These are phyloP conservation scores for Blumeria hordei DNA, from an alignment of 2,329 filamentous ascomycete genomes.

Conservation along the genomic window DNA sequence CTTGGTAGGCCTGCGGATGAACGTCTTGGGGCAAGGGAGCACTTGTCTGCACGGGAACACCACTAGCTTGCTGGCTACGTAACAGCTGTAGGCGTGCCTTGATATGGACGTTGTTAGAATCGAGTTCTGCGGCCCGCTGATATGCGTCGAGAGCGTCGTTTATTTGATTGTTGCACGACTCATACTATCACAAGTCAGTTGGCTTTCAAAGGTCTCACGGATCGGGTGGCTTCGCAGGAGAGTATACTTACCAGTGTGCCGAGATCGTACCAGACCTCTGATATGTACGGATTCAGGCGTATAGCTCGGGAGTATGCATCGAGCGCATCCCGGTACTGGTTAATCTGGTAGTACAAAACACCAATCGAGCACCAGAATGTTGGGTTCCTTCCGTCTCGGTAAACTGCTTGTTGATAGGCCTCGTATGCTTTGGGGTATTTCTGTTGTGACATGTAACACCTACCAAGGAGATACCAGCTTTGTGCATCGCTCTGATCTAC, in stretches of 20 bases:
- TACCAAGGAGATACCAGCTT: slow-evolving; percentile 92
- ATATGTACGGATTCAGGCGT: slow-evolving; percentile 90
- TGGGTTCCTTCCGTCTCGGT: slow-evolving; percentile 88
- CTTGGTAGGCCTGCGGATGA: slow-evolving; percentile 82
- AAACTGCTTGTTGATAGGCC: slow-evolving; percentile 94
- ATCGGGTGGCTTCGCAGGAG: not conserved
- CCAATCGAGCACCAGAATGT: slow-evolving; percentile 99
- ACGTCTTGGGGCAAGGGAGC: slow-evolving; percentile 89
- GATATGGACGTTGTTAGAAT: slow-evolving; percentile 83
- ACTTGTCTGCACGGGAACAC: slow-evolving; percentile 43
- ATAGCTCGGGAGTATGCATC: slow-evolving; percentile 96
- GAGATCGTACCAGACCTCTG: slow-evolving; percentile 96
- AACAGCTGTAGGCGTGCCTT: slow-evolving; percentile 81
- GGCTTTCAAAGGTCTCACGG: slow-evolving; percentile 3
- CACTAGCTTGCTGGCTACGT: slow-evolving; percentile 53
- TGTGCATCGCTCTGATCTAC: slow-evolving; percentile 83
- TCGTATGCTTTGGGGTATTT: slow-evolving; percentile 98
- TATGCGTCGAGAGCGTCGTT: slow-evolving; percentile 91
- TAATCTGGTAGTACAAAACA: slow-evolving; percentile 97
- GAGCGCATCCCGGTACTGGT: slow-evolving; percentile 92
- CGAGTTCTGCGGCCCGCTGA: slow-evolving; percentile 77
- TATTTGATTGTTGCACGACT: slow-evolving; percentile 97
- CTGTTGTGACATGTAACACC: slow-evolving; percentile 98
- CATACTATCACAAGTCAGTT: slow-evolving; percentile 37
- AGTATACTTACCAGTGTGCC: slow-evolving; percentile 59